phyloP scores from a whole-genome alignment of 768 basidiomycete species.

The Boletus reticuloceps region DNA sequence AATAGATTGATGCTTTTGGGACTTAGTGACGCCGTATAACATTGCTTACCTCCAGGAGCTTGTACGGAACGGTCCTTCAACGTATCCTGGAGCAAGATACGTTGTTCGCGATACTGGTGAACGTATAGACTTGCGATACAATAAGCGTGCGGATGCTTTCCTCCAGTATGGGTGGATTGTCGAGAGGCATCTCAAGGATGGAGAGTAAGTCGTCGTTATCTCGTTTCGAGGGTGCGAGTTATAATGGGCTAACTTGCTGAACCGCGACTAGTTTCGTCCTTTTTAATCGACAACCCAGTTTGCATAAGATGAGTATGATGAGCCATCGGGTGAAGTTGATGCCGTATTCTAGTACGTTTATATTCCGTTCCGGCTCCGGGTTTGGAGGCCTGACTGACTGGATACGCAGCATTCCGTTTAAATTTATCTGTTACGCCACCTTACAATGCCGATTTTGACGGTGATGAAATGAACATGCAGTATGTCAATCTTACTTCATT shows the following conservation, averaged over 20 bases:
- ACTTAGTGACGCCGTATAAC: constrained; percentile 92
- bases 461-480: constrained; percentile 99
- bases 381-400: constrained; percentile 4
- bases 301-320: constrained; percentile 99
- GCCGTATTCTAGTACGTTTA: constrained; percentile 90
- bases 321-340: constrained; percentile 95
- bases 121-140: constrained; percentile 94
- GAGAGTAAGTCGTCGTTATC: constrained; percentile 82
- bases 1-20: constrained; percentile 11
- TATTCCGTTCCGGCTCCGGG: not conserved
- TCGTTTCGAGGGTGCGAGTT: not conserved
- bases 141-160: constrained; percentile 92
- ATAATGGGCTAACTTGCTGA: not conserved
- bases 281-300: constrained; percentile 96
- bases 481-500: constrained; percentile 44
- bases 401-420: constrained; percentile 79
- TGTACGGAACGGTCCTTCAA: constrained; percentile 90
- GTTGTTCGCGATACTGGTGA: constrained; percentile 97
- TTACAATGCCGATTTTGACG: constrained; percentile 99
- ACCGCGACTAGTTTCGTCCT: constrained; percentile 36
- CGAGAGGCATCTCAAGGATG: constrained; percentile 95
- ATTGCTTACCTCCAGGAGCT: constrained; percentile 92
- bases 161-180: constrained; percentile 99
- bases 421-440: constrained; percentile 98
- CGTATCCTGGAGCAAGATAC: constrained; percentile 95